phyloP scores from a whole-genome alignment of 257 asterid genomes.

The Solanum habrochaites region DNA sequence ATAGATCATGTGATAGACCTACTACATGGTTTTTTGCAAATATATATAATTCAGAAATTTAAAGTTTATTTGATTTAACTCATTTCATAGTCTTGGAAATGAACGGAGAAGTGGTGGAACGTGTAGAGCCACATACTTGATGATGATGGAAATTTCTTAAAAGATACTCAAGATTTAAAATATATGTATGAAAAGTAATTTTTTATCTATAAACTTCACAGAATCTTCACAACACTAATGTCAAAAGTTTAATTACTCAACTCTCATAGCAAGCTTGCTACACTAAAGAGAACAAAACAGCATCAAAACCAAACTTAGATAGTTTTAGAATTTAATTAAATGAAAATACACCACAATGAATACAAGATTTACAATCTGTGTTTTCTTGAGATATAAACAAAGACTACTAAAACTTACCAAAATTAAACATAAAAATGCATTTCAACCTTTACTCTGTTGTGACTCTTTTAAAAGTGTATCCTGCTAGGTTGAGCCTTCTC shows the following conservation, averaged over 20 bases:
- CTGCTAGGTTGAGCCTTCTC: conserved; percentile 80
- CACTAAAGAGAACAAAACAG: neutral
- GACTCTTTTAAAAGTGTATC: conserved; percentile 58
- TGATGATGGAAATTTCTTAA: too few species aligned
- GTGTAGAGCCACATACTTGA: neutral
- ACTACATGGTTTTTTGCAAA: neutral
- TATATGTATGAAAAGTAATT: neutral
- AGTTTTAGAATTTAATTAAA: neutral
- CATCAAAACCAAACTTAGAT: neutral
- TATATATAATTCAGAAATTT: neutral
- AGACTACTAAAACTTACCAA: neutral
- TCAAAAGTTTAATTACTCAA: neutral
- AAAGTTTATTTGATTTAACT: neutral
- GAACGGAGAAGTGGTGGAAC: neutral
- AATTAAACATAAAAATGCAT: neutral
- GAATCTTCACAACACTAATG: neutral
- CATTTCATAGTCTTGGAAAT: too few species aligned
- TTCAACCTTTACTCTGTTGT: neutral
- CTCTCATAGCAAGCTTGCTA: neutral
- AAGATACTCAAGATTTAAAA: neutral
- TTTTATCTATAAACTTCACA: too few species aligned
- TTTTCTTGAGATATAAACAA: neutral
- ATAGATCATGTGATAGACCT: neutral
- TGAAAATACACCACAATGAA: neutral
- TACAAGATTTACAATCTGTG: neutral